Base-by-base conservation (phyloP, 495 filamentous ascomycete genomes). In the Neurospora cerealis region DNA sequence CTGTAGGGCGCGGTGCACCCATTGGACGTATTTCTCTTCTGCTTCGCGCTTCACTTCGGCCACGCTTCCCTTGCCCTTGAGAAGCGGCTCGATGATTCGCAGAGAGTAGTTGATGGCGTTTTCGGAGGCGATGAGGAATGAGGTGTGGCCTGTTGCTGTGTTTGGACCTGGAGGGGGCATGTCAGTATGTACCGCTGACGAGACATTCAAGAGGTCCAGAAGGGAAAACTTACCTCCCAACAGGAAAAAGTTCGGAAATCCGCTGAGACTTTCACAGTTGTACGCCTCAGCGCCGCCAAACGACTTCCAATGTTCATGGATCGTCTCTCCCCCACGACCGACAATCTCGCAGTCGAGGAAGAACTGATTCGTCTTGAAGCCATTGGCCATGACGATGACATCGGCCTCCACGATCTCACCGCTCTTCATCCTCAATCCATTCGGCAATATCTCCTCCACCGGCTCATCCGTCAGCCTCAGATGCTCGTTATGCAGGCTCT, bases 181-280 rank as follows among this genome's bases (percentile, higher is more conserved):
- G 54, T 62, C 6, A 62, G 54, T 34, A 13, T 24, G 38, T 70
- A 74, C 40, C 15, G 28, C 13, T 34, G 11, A 62, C 11, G 6
- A 54, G 46, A 54, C 5, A 5, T 13, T 24, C 10, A 54, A 54
- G 46, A 28, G 44, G 39, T 19, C 17, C 34, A 21, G 17, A 11
- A 70, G 17, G 21, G 36, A 66, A 4, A 24, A 48, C 75, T 66
- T 44, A 78, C 77, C 81, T 32, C 75, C 74, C 1, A 84, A 38
- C 38, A 85, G 62, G 5, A 80, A 83, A 70, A 86, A 80, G 72
- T 86, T 86, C 10, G 84, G 84, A 71, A 84, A 85, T n/a, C 79
- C 79, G 73, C 77, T 77, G 9, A 86, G 60, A 19, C 71, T 73
- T 1, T 78, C 76, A 7, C 76, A 80, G 44, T 82, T 76, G 75